Evolutionary conservation across 495 filamentous ascomycete genomes (phyloP).

Genomic region (Penicillium nucicola): DNA sequence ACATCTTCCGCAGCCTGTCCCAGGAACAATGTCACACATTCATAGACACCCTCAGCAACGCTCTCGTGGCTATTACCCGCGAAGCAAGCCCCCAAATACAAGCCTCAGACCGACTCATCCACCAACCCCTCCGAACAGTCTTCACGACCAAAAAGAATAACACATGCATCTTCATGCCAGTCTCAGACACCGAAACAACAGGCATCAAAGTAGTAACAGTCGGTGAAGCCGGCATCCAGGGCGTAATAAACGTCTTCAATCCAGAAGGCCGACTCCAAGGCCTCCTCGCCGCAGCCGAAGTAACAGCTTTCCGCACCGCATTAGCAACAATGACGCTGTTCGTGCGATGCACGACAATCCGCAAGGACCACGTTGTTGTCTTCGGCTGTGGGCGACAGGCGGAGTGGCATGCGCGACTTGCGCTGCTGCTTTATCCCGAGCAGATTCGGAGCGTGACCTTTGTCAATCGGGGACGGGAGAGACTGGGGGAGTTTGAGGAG

Average conservation of each 20-base stretch:
- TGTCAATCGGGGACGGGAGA: conserved; percentile 65
- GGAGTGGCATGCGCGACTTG: conserved; percentile 86
- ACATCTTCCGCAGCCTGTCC: conserved; percentile 34
- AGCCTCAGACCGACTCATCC: conserved; percentile 34
- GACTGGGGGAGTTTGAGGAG: conserved; percentile 30
- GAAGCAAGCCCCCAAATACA: conserved; percentile 20
- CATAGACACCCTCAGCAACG: conserved; percentile 27
- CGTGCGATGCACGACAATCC: conserved; percentile 47
- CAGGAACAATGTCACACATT: conserved; percentile 32
- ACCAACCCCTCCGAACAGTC: conserved; percentile 74
- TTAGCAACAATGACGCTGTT: conserved; percentile 74
- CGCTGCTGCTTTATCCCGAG: conserved; percentile 60
- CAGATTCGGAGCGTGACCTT: conserved; percentile 72
- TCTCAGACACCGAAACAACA: conserved; percentile 52
- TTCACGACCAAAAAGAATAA: conserved; percentile 62
- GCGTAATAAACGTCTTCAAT: conserved; percentile 75
- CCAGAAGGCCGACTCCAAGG: conserved; percentile 66
- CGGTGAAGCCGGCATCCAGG: conserved; percentile 47
- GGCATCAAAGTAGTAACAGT: conserved; percentile 64
- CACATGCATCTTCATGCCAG: conserved; percentile 92
- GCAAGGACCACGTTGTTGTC: conserved; percentile 66
- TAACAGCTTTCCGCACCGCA: conserved; percentile 94
- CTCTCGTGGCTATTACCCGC: conserved; percentile 28
- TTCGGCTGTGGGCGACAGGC: conserved; percentile 89
- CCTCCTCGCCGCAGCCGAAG: conserved; percentile 76